Evolutionary conservation across 2,329 filamentous ascomycete genomes (phyloP).

Genomic region (Colletotrichum shisoi): DNA sequence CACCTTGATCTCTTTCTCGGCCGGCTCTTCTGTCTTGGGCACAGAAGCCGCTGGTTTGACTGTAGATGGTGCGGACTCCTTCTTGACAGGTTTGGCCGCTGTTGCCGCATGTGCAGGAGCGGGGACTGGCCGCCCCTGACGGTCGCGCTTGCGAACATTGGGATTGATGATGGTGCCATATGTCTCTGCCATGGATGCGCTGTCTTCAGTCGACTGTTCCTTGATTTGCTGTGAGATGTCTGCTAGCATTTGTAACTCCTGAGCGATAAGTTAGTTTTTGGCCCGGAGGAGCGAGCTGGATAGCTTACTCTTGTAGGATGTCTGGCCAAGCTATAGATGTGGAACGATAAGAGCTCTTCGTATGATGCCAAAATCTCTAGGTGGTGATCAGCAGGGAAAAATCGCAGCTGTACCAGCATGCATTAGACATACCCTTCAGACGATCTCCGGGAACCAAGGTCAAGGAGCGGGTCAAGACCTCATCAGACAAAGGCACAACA

Average conservation of each 20-base stretch:
- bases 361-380: constrained; percentile 73
- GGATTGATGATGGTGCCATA: constrained; percentile 81
- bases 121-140: constrained; percentile 47
- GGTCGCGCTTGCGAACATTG: constrained; percentile 64
- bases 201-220: constrained; percentile 66
- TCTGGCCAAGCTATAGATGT: constrained; percentile 85
- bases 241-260: constrained; percentile 73
- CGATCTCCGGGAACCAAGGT: constrained; percentile 76
- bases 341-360: constrained; percentile 76
- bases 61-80: constrained; percentile 45
- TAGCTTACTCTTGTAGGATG: constrained; percentile 67
- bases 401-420: neutral
- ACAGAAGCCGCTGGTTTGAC: constrained; percentile 40
- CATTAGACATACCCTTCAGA: constrained; percentile 64
- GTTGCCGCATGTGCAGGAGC: constrained; percentile 42
- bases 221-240: constrained; percentile 72
- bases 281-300: accelerated
- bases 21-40: constrained; percentile 42
- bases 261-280: neutral
- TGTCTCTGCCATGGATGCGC: constrained; percentile 63
- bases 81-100: constrained; percentile 45
- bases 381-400: constrained; percentile 26
- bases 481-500: constrained; percentile 58
- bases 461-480: constrained; percentile 65
- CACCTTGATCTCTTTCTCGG: constrained; percentile 51